phyloP scores from a whole-genome alignment of 129 eudicot species.

The Dittrichia graveolens region DNA sequence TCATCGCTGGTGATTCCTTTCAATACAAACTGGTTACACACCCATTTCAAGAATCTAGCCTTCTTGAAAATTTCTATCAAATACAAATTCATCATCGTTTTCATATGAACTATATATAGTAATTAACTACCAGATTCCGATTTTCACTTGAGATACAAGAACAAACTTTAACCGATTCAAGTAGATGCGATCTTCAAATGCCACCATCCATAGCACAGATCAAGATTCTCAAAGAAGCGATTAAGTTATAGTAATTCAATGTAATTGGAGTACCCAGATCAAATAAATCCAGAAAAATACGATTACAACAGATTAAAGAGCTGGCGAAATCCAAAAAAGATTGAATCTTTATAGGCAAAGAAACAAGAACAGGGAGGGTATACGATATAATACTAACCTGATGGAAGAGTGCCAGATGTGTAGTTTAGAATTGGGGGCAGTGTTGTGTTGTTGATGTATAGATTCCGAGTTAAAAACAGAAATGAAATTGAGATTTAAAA shows the following conservation, averaged over 20 bases:
- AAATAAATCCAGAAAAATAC: background rate
- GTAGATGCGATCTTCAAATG: conserved; percentile 17
- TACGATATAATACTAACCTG: conserved; percentile 12
- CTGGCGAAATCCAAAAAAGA: background rate
- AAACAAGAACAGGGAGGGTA: background rate
- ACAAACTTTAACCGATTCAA: background rate
- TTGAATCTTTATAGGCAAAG: background rate
- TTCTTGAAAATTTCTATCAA: background rate
- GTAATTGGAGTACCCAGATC: conserved; percentile 2
- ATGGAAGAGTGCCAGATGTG: conserved; percentile 20
- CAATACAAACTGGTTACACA: background rate
- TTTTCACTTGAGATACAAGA: background rate
- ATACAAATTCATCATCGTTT: background rate
- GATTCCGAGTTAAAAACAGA: conserved; percentile 20
- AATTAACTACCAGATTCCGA: background rate
- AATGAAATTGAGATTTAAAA: background rate
- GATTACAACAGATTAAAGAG: background rate
- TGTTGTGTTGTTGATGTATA: background rate
- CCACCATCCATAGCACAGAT: background rate
- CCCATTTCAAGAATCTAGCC: background rate
- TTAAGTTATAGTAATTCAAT: background rate
- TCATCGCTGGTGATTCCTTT: background rate
- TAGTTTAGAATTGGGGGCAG: background rate
- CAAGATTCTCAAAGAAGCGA: background rate
- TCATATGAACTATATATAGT: background rate